A percentile compares a stretch with the other conserved stretches of the same genome.
Evolutionary conservation across 768 basidiomycete species (phyloP).

Genomic region (Leccinum rimulosum): DNA sequence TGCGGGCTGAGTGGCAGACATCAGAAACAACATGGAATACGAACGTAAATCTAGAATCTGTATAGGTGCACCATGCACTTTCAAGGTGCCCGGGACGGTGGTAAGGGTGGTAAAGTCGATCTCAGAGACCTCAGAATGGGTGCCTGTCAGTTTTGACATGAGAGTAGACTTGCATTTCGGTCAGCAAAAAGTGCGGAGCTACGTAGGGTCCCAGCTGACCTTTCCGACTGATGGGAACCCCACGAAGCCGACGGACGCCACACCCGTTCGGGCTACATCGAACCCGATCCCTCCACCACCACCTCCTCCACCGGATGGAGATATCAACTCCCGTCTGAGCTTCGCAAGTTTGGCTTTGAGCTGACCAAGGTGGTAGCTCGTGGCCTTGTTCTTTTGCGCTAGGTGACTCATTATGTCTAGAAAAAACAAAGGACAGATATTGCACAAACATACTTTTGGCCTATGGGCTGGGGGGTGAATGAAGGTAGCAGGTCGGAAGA

Average conservation of each 20-base stretch:
- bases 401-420: conserved; percentile 18
- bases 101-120: conserved; percentile 97
- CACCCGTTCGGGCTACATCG: conserved; percentile 97
- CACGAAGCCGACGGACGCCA: conserved; percentile 93
- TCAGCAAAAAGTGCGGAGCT: conserved; percentile 8
- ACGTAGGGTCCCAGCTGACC: conserved; percentile 37
- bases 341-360: conserved; percentile 99
- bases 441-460: conserved; percentile 65
- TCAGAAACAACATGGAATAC: conserved; percentile 26
- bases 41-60: conserved; percentile 90
- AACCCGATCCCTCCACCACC: conserved; percentile 91
- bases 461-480: conserved; percentile 40
- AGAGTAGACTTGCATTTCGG: conserved; percentile 64
- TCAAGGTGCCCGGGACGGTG: conserved; percentile 92
- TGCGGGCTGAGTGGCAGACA: conserved; percentile 15
- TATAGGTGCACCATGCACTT: conserved; percentile 94
- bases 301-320: conserved; percentile 72
- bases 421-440: conserved; percentile 9
- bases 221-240: conserved; percentile 95
- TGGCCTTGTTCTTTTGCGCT: conserved; percentile 97
- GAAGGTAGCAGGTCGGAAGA: conserved; percentile 17
- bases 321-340: conserved; percentile 89
- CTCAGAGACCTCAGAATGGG: conserved; percentile 92
- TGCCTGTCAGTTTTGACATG: conserved; percentile 96
- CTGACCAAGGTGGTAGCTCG: conserved; percentile 93